Evolutionary conservation across 2,329 filamentous ascomycete species (phyloP).

Genomic region (Thelonectria olida): DNA sequence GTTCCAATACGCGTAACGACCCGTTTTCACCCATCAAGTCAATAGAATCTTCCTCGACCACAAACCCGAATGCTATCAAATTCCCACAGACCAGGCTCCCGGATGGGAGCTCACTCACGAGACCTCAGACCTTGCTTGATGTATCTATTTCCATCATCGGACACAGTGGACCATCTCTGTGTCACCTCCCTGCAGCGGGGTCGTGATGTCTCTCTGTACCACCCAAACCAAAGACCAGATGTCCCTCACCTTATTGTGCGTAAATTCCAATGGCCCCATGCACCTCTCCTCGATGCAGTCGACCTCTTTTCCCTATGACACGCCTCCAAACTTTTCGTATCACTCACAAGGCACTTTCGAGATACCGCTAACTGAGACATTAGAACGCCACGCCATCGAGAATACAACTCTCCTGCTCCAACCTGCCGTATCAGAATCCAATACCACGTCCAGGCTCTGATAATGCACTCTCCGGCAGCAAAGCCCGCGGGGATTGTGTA

Average conservation of each 20-base stretch:
- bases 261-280: no score
- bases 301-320: not conserved
- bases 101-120: conserved; percentile 29
- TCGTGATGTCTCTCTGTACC: conserved; percentile 1
- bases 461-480: conserved; percentile 25
- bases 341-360: not conserved
- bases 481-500: not conserved
- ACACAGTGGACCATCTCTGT: conserved; percentile 9
- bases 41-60: not conserved
- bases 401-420: conserved; percentile 2
- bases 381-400: conserved; percentile 18
- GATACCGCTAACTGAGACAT: conserved; percentile 34
- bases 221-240: not conserved
- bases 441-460: conserved; percentile 21
- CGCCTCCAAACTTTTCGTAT: conserved; percentile 1
- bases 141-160: conserved; percentile 17
- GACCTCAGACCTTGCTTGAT: conserved; percentile 6
- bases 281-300: not conserved
- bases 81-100: conserved; percentile 21
- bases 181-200: not conserved
- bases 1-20: not conserved
- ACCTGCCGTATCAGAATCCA: conserved; percentile 18
- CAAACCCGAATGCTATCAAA: not conserved
- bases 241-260: not conserved
- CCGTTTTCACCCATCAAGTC: not conserved